A percentile compares a stretch with the other conserved stretches of the same genome.
These are phyloP conservation scores for Didymella lethalis DNA, from an alignment of 2,329 filamentous ascomycete species.

Conservation along the genomic window DNA sequence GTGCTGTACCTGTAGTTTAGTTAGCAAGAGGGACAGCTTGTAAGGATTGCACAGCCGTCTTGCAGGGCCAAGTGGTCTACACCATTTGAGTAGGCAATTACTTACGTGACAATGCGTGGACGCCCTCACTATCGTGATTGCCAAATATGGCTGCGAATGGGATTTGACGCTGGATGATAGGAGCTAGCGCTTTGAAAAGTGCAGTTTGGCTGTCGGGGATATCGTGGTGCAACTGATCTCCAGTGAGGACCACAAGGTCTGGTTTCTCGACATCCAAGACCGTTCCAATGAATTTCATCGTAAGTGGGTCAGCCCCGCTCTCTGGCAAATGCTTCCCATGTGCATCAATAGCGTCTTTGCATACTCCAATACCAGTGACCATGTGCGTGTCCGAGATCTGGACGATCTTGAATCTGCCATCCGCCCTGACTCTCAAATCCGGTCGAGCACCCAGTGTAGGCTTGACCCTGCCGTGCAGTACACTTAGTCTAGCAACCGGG, in stretches of 20 bases:
- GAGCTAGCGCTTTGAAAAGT: slow-evolving; percentile 24
- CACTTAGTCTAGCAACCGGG: no score
- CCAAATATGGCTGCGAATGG: slow-evolving; percentile 73
- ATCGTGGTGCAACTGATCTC: slow-evolving; percentile 74
- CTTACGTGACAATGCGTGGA: slow-evolving; percentile 29
- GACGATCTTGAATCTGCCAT: slow-evolving; percentile 95
- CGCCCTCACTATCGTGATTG: slow-evolving; percentile 68
- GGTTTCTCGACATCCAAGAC: slow-evolving; percentile 65
- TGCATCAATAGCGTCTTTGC: slow-evolving; percentile 79
- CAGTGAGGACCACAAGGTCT: slow-evolving; percentile 71
- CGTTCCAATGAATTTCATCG: slow-evolving; percentile 74
- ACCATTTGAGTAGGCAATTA: no score
- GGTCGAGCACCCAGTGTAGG: no score
- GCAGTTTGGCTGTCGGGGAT: slow-evolving; percentile 51
- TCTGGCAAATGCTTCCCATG: slow-evolving; percentile 70
- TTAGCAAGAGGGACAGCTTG: no score
- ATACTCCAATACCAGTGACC: slow-evolving; percentile 84
- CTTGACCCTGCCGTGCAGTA: no score
- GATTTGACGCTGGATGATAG: slow-evolving; percentile 61
- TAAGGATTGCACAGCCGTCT: no score
- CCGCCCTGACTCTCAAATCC: no score
- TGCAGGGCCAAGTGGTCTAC: no score
- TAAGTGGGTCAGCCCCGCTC: slow-evolving; percentile 88
- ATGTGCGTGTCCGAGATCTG: slow-evolving; percentile 90
- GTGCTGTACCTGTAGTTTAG: slow-evolving; percentile 27